phyloP scores from a whole-genome alignment of 257 asterid species.

The Fraxinus pennsylvanica region DNA sequence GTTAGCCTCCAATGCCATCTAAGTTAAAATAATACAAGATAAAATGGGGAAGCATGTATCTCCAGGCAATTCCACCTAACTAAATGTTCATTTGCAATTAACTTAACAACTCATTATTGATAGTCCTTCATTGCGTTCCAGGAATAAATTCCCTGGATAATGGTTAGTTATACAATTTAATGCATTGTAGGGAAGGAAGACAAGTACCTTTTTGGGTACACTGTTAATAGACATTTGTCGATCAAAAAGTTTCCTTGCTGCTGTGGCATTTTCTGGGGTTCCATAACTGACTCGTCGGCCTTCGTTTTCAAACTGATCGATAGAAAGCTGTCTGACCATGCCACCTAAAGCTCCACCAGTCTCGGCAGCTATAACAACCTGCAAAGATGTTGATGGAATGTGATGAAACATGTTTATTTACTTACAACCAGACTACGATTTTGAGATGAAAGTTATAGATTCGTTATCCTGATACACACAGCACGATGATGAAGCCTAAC shows the following conservation, averaged over 20 bases:
- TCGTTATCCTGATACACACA: constrained; percentile 52
- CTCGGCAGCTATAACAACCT: constrained; percentile 99
- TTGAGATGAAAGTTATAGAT: background rate
- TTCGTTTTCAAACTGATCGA: constrained; percentile 96
- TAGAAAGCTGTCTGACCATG: constrained; percentile 98
- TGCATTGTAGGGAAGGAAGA: background rate
- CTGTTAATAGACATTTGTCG: constrained; percentile 96
- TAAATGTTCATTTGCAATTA: constrained; percentile 7
- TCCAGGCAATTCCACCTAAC: background rate
- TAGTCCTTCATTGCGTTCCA: constrained; percentile 6
- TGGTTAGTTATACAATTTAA: background rate
- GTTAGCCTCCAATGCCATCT: constrained; percentile 3
- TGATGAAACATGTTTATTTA: constrained; percentile 19
- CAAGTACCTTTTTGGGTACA: constrained; percentile 81
- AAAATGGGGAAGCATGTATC: constrained; percentile 18
- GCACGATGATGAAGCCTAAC: constrained; percentile 99
- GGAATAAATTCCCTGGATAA: constrained; percentile 3
- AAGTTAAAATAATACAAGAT: constrained; percentile 5
- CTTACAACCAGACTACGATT: constrained; percentile 12
- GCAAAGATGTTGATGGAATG: constrained; percentile 32
- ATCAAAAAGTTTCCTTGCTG: constrained; percentile 95
- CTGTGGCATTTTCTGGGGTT: constrained; percentile 97
- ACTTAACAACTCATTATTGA: constrained; percentile 14
- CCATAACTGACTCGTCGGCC: constrained; percentile 98
- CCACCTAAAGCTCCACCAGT: constrained; percentile 99